Evolutionary conservation across 441 rosid species (phyloP).

Genomic region (Pelargonium citronellum): DNA sequence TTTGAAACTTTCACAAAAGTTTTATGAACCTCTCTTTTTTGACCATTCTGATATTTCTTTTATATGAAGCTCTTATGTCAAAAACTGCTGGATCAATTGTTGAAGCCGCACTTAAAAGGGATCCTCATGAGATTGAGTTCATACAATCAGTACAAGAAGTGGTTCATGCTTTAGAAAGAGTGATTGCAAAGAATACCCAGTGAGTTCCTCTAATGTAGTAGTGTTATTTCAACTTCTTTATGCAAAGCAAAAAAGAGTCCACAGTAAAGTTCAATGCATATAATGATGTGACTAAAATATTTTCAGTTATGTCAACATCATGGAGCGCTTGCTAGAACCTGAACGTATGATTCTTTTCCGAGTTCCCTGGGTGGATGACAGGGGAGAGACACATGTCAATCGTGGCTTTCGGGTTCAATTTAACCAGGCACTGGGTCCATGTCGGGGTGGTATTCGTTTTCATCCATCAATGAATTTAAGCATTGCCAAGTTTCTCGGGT

Average conservation of each 20-base stretch:
- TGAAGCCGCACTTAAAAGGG: conserved; percentile 84
- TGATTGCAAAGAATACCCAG: conserved; percentile 92
- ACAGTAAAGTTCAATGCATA: conserved; percentile 10
- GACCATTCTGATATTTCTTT: conserved; percentile 11
- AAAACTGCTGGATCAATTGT: conserved; percentile 97
- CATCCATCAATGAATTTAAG: conserved; percentile 91
- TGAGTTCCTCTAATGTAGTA: conserved; percentile 39
- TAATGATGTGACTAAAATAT: conserved; percentile 25
- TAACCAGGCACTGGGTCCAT: conserved; percentile 95
- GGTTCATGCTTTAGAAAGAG: conserved; percentile 96
- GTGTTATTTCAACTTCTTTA: conserved; percentile 24
- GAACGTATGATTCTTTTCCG: conserved; percentile 89
- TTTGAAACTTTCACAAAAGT: conserved; percentile 9
- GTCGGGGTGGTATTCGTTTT: conserved; percentile 95
- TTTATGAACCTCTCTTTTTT: too few relatives aligned
- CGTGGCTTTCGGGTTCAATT: conserved; percentile 95
- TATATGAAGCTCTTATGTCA: conserved; percentile 92
- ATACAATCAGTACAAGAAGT: conserved; percentile 91
- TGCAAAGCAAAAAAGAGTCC: conserved; percentile 13
- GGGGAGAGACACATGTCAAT: conserved; percentile 93
- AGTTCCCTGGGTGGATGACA: conserved; percentile 97
- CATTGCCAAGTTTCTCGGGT: conserved; percentile 87
- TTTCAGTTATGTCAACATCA: conserved; percentile 82
- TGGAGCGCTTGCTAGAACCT: conserved; percentile 95
- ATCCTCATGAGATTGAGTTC: conserved; percentile 92